Evolutionary conservation across 371 early-diverging fungal genomes (phyloP), one percentile per base, ranked within the genome.

Genomic region (Mucor racemosus): DNA sequence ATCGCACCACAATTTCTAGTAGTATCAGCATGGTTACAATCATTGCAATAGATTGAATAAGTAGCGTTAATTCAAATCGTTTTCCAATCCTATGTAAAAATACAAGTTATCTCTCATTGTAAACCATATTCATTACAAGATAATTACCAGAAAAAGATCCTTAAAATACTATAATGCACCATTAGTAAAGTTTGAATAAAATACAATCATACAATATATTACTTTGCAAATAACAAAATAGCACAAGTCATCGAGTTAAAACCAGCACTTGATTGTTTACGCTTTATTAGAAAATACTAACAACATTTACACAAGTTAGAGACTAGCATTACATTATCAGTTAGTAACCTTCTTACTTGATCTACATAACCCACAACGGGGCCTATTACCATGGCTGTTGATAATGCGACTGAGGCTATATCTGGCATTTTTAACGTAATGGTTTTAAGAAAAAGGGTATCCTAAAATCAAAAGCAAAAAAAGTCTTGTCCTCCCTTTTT

Each of bases 31-130:
- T 88, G 4, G 85, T 76, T 8, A 78, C 35, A 14, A 88, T 86
- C 88, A 90, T 90, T 2, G 84, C 64, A 31, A 87, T 78, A 4
- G 87, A 86, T 64, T 90, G 90, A 58, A 80, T 76, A 5, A 90
- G 64, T n/a, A 88, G 66, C 10, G 85, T 84, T 0, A 61, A 66
- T 42, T 87, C 90, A 70, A 90, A 90, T 44, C 84, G 79, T 68
- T 80, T 77, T 35, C 86, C 84, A 54, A 84, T 61, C 82, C 84
- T 81, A 26, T 26, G 3, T 26, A 62, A 19, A 33, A 19, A 50
- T 11, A 50, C 50, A 50, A 50, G 17, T 44, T n/a, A 6, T 40
- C 26, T 57, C 26, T 42, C 42, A 36, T 36, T 64, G 5, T n/a
- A 31, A n/a, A 11, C 19, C 33, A 34, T 38, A 14, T 11, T 26